Evolutionary conservation across 2,329 filamentous ascomycete species (phyloP), one percentile per base, ranked within the genome.

Genomic region (Diplodia corticola): DNA sequence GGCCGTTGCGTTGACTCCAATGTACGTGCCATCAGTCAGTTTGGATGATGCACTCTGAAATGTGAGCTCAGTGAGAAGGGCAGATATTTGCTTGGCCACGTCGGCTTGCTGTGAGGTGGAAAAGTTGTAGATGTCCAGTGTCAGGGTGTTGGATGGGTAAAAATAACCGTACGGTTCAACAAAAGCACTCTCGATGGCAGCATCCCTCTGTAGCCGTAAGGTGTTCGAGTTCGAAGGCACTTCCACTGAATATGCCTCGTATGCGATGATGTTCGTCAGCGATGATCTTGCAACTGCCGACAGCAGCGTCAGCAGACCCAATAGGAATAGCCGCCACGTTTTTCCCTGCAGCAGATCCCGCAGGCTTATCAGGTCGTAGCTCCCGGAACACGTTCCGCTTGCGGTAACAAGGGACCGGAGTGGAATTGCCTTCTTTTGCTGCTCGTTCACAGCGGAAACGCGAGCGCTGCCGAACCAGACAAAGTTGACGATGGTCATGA

Each of bases 391-490:
- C 4, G 66, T 67, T 22, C 26, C 20, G 50, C 69, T 70, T 15
- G 68, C 65, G 13, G 46, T 64, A 5, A 68, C 61, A 10, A 69
- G 46, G 3, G 65, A 30, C 5, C 54, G 30, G 9, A 69, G 54
- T 6, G 68, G 65, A 35, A 68, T 59, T 26, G 37, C 26, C 22
- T 30, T 28, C 3, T 33, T 22, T 13, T 33, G 30, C 28, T 65
- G 51, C 55, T 71, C 70, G 26, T 67, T 69, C 17, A 69, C 53
- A 9, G 63, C 68, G 7, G 69, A 68, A 5, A 69, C 68, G 5
- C 64, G 68, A 15, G 69, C 69, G 37, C 64, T 69, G 22, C 33
- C 59, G 40, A 71, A 70, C 69, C 69, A 69, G 37, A 68, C 13
- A 17, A 37, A 68, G 57, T 70, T 68, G 12, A 70, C 44, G 9